Conservation (phyloP, 2,329 filamentous ascomycete genomes). For the Diaporthe citrichinensis region DNA sequence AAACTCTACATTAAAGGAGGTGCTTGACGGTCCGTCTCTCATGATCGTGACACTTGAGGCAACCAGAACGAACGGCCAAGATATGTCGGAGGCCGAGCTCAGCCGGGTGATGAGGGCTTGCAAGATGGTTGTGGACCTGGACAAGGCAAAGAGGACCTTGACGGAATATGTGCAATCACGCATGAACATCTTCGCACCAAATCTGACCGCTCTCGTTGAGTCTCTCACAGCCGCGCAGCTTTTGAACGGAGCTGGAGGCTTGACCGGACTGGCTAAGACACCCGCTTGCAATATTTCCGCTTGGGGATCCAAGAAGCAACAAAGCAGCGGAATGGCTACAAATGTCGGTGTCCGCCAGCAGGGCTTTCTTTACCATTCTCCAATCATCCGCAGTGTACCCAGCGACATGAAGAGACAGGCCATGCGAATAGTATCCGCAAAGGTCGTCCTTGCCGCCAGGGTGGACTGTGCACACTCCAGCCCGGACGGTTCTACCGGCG, state of each 20-base stretch:
- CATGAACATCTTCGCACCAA: slow-evolving; percentile 96
- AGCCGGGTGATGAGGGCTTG: slow-evolving; percentile 82
- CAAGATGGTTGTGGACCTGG: slow-evolving; percentile 88
- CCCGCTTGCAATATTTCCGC: slow-evolving; percentile 94
- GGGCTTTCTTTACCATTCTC: slow-evolving; percentile 93
- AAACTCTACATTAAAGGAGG: slow-evolving; percentile 79
- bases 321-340: slow-evolving; percentile 84
- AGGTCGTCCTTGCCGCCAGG: slow-evolving; percentile 92
- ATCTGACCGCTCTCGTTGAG: slow-evolving; percentile 90
- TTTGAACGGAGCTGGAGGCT: slow-evolving; percentile 92
- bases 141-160: slow-evolving; percentile 87
- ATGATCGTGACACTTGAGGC: slow-evolving; percentile 98
- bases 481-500: slow-evolving; percentile 85
- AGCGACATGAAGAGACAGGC: slow-evolving; percentile 92
- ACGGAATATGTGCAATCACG: slow-evolving; percentile 97
- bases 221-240: slow-evolving; percentile 95
- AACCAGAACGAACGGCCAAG: slow-evolving; percentile 86
- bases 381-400: slow-evolving; percentile 87
- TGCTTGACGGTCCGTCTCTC: slow-evolving; percentile 89
- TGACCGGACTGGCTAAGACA: slow-evolving; percentile 90
- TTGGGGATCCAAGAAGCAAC: slow-evolving; percentile 90
- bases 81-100: slow-evolving; percentile 83
- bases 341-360: slow-evolving; percentile 93
- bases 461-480: slow-evolving; percentile 89
- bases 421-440: slow-evolving; percentile 93